Evolutionary conservation across 495 filamentous ascomycete species (phyloP).

Genomic region (Terfezia claveryi): DNA sequence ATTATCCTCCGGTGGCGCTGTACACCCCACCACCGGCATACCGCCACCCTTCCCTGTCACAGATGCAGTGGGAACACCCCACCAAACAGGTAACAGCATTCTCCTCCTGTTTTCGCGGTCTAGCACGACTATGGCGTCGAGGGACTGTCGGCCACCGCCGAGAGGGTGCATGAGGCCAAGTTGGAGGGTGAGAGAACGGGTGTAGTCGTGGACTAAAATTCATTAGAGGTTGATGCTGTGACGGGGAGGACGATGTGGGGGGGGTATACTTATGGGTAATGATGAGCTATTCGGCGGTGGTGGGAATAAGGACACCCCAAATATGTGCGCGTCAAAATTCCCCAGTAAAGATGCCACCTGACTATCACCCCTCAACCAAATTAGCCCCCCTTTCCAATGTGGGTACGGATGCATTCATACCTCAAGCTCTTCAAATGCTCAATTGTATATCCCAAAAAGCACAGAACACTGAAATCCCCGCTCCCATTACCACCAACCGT

Average conservation of each 20-base stretch:
- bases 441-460: conserved; percentile 15
- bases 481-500: background rate
- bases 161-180: conserved; percentile 25
- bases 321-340: conserved; percentile 9
- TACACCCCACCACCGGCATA: background rate
- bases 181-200: conserved; percentile 10
- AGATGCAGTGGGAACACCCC: conserved; percentile 19
- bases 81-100: conserved; percentile 24
- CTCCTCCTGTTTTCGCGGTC: conserved; percentile 19
- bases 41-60: conserved; percentile 7
- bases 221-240: background rate
- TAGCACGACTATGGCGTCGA: conserved; percentile 25
- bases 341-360: conserved; percentile 10
- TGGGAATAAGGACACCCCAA: conserved; percentile 7
- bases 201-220: conserved; percentile 9
- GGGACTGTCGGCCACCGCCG: conserved; percentile 21
- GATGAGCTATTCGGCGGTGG: conserved; percentile 8
- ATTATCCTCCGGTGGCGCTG: background rate
- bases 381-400: background rate
- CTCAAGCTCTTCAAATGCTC: conserved; percentile 10
- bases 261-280: conserved; percentile 9
- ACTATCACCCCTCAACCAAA: conserved; percentile 1
- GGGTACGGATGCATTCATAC: conserved; percentile 1
- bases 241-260: background rate
- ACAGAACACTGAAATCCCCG: conserved; percentile 11